A percentile compares a stretch with the other conserved stretches of the same genome.
These are phyloP conservation scores for Rhizoclosmatium sp. DNA, from an alignment of 192 early-diverging fungal species.

Conservation along the genomic window DNA sequence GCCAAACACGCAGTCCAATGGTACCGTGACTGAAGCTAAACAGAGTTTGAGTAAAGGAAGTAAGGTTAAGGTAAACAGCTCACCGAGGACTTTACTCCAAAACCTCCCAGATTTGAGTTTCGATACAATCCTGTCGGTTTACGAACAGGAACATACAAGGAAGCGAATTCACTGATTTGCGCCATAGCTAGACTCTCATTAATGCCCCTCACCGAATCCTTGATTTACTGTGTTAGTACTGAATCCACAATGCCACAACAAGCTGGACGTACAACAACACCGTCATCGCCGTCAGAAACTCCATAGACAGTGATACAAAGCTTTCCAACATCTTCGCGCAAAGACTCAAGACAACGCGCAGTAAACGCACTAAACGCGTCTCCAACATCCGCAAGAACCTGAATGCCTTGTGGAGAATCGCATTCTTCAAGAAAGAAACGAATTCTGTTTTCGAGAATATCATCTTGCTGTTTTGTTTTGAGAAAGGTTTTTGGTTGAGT, in stretches of 20 bases:
- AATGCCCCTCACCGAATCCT: constrained; percentile 40
- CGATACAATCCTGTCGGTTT: constrained; percentile 16
- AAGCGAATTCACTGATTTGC: constrained; percentile 26
- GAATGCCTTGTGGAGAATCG: constrained; percentile 58
- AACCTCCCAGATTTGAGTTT: constrained; percentile 18
- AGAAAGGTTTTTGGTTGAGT: background rate
- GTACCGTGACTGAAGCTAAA: constrained; percentile 24
- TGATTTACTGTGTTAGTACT: background rate
- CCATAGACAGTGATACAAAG: constrained; percentile 52
- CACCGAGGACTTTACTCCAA: constrained; percentile 15
- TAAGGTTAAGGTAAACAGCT: background rate
- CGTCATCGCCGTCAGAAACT: constrained; percentile 33
- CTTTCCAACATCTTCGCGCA: constrained; percentile 54
- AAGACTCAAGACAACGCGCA: constrained; percentile 39
- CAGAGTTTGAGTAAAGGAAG: background rate
- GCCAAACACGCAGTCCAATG: constrained; percentile 31
- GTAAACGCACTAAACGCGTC: constrained; percentile 56
- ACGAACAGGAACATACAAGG: constrained; percentile 45
- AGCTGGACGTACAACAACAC: constrained; percentile 7
- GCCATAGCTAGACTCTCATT: constrained; percentile 45
- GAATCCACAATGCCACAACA: background rate
- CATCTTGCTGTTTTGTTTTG: constrained; percentile 43
- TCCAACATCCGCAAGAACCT: constrained; percentile 48
- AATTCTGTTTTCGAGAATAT: constrained; percentile 49
- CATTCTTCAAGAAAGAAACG: constrained; percentile 57